Percentiles rank a stretch among this genome's conserved stretches.
phyloP scores from a whole-genome alignment of 768 basidiomycete species.

The Kwoniella botswanensis region DNA sequence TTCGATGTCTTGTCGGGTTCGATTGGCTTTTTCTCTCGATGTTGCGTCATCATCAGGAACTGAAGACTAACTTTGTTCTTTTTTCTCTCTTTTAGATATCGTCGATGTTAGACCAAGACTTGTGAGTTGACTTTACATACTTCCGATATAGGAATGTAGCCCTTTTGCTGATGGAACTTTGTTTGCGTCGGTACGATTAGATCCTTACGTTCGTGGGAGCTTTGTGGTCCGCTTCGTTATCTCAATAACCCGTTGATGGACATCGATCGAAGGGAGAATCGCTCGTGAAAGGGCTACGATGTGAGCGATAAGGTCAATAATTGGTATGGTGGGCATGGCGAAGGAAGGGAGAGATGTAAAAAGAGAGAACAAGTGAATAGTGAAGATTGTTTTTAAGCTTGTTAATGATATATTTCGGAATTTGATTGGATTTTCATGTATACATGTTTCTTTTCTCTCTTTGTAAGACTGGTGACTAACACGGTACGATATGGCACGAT shows the following conservation, averaged over 20 bases:
- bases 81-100: constrained; percentile 62
- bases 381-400: too few species aligned
- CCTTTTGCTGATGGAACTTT: background rate
- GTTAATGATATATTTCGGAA: too few species aligned
- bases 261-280: too few species aligned
- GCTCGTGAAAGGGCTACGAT: too few species aligned
- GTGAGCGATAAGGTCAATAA: too few species aligned
- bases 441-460: too few species aligned
- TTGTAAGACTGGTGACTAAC: too few species aligned
- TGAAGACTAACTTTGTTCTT: constrained; percentile 2
- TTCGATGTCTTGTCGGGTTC: background rate
- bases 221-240: constrained; percentile 49
- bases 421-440: too few species aligned
- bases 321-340: too few species aligned
- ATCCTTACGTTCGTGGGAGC: constrained; percentile 90
- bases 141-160: background rate
- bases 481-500: too few species aligned
- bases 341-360: too few species aligned
- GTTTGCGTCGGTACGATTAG: constrained; percentile 46
- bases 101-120: constrained; percentile 90
- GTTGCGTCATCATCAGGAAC: background rate
- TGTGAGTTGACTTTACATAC: constrained; percentile 62
- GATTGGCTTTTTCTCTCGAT: constrained; percentile 48
- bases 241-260: constrained; percentile 27
- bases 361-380: too few species aligned